Percentiles rank a stretch among this genome's conserved stretches.
Evolutionary conservation across 805 yeast genomes (phyloP).

Genomic region (Zygotorulaspora danielsina): DNA sequence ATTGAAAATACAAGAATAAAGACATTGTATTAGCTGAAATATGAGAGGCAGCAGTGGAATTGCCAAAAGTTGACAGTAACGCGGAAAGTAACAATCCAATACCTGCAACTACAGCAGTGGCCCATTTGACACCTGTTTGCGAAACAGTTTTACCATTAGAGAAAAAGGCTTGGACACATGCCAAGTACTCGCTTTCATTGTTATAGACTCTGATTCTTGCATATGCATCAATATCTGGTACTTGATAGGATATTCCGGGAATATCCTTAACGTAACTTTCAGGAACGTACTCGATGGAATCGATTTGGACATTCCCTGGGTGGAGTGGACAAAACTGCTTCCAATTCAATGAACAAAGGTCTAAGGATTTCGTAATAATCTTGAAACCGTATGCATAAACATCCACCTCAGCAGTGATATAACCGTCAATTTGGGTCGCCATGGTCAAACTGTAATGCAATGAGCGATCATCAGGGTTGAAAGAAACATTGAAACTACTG

Average conservation of each 20-base stretch:
- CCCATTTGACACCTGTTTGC: conserved; percentile 85
- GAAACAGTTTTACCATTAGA: conserved; percentile 76
- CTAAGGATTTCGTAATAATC: conserved; percentile 52
- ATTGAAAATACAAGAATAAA: conserved; percentile 80
- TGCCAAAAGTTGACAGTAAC: conserved; percentile 75
- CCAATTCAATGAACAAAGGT: conserved; percentile 64
- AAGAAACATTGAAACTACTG: conserved; percentile 65
- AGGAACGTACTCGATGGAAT: conserved; percentile 60
- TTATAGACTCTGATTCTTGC: conserved; percentile 53
- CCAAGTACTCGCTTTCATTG: conserved; percentile 44
- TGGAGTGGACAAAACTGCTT: conserved; percentile 86
- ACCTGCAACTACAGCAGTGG: conserved; percentile 86
- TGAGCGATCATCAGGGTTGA: conserved; percentile 66
- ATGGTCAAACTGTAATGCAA: conserved; percentile 66
- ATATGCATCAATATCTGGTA: conserved; percentile 82
- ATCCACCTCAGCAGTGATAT: conserved; percentile 62
- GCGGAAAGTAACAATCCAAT: conserved; percentile 82
- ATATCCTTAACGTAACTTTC: conserved; percentile 48
- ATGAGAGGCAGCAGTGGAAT: conserved; percentile 84
- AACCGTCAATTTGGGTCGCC: conserved; percentile 60
- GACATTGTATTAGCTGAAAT: conserved; percentile 83
- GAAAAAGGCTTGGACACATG: conserved; percentile 74
- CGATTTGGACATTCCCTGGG: conserved; percentile 77
- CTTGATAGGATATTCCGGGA: conserved; percentile 82
- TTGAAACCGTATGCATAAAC: conserved; percentile 85